These are phyloP conservation scores for Aphanoascus verrucosus DNA, from an alignment of 2,329 filamentous ascomycete genomes.

Conservation along the genomic window DNA sequence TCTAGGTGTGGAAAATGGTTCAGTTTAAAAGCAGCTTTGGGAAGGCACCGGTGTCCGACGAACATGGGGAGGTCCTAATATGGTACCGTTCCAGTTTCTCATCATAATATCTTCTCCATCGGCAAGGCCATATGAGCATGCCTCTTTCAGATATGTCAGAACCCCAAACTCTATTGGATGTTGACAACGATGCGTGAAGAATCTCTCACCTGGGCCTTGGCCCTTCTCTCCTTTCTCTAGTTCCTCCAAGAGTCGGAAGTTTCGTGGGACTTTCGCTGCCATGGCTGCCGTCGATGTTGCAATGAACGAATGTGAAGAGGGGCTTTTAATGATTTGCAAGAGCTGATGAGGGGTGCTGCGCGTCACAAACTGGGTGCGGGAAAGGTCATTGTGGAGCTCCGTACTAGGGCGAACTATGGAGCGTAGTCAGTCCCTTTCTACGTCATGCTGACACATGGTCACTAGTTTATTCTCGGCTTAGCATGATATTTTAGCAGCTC, in stretches of 20 bases:
- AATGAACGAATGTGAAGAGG: background rate
- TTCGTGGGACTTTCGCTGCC: conserved; percentile 74
- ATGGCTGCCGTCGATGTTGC: conserved; percentile 28
- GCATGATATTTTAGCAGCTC: background rate
- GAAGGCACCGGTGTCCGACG: conserved; percentile 28
- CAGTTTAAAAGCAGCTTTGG: conserved; percentile 11
- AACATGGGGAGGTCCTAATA: conserved; percentile 91
- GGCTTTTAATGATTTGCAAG: background rate
- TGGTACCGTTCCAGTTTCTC: conserved; percentile 98
- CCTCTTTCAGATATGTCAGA: conserved; percentile 48
- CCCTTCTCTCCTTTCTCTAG: conserved; percentile 99
- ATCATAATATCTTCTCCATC: conserved; percentile 91
- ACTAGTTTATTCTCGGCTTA: background rate
- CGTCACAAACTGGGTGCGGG: background rate
- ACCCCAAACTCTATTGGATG: conserved; percentile 18
- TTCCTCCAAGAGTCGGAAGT: conserved; percentile 94
- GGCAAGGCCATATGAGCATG: conserved; percentile 91
- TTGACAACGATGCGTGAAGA: background rate
- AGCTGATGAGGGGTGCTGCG: conserved; percentile 1
- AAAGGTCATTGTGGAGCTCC: background rate
- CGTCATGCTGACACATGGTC: background rate
- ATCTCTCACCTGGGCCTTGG: conserved; percentile 59
- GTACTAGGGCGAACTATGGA: background rate
- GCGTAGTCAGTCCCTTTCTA: background rate
- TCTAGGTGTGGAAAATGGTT: conserved; percentile 42